Base-by-base conservation (phyloP, 768 basidiomycete genomes). In the Rhodotorula sphaerocarpa region DNA sequence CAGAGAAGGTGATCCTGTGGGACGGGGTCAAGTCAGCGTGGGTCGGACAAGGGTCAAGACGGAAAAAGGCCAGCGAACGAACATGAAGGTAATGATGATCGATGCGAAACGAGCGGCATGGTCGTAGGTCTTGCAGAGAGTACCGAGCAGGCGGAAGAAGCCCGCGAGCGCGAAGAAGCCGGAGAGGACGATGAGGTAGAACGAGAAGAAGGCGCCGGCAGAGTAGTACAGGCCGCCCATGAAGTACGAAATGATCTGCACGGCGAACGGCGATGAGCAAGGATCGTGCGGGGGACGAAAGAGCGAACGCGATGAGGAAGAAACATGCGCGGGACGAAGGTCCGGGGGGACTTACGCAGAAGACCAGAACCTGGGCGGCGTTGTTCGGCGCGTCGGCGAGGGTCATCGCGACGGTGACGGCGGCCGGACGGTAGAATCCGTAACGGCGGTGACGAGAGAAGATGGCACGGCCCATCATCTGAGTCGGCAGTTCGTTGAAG, bases 81-180 rank as follows among this genome's bases (percentile, higher is more conserved):
- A 90, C 72, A 90, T 82, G 73, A 85, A 85, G 6, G 87, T 84
- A 61, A 88, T 79, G 77, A 88, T 84, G 77, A 88, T 82, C n/a
- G 75, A 72, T 11, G 77, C 75, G 39, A 83, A 83, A 39, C 77
- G 77, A 69, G 83, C 86, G 36, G 80, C 85, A 47, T 76, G 76
- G 63, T 81, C 84, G 68, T 81, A 81, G 65, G 79, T 80, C 66
- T 84, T 77, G 20, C 78, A 75, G 69, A 86, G 76, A 42, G 82
- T 74, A 20, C 78, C 61, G 63, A 82, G 70, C 0, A 83, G 83
- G 44, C 88, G 78, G 82, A 91, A 93, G 79, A 90, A 87, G 0
- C 83, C 86, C 75, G 87, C 86, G 83, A 90, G 85, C 28, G 82
- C 74, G 55, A 89, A 77, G 74, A 81, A 87, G 3, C 82, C 80